A percentile compares a stretch with the other conserved stretches of the same genome.
Conservation (phyloP, 192 early-diverging fungal species). For the Coemansia sp. region DNA sequence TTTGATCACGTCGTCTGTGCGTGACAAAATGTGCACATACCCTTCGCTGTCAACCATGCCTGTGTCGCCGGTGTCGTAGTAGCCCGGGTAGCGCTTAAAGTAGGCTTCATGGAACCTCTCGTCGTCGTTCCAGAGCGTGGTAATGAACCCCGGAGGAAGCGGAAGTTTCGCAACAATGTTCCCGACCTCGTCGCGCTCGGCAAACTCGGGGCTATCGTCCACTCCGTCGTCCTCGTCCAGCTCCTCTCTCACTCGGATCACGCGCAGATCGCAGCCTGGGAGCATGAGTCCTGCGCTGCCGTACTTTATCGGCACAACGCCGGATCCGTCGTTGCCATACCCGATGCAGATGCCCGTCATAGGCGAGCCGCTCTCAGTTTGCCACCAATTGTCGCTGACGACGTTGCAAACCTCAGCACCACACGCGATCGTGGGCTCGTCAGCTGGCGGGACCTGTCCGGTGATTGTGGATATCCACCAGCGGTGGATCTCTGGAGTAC, state of each 20-base stretch:
- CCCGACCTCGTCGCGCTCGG: constrained; percentile 65
- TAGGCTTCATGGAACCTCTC: constrained; percentile 70
- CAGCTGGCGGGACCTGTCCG: constrained; percentile 16
- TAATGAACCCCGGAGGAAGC: constrained; percentile 74
- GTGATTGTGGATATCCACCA: constrained; percentile 56
- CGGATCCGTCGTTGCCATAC: constrained; percentile 33
- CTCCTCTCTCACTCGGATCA: constrained; percentile 59
- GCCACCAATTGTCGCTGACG: constrained; percentile 88
- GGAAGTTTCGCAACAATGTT: constrained; percentile 78
- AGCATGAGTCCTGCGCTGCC: constrained; percentile 79
- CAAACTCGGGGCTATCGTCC: constrained; percentile 37
- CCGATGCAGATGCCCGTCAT: constrained; percentile 73
- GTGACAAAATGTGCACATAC: constrained; percentile 68
- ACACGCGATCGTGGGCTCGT: constrained; percentile 15
- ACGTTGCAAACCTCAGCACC: constrained; percentile 44
- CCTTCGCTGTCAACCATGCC: constrained; percentile 77
- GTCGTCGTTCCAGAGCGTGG: constrained; percentile 78
- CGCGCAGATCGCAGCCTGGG: constrained; percentile 73
- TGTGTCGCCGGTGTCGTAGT: constrained; percentile 80
- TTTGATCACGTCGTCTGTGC: constrained; percentile 81
- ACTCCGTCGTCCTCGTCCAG: constrained; percentile 41
- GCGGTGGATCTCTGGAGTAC: constrained; percentile 73
- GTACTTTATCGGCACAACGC: constrained; percentile 50
- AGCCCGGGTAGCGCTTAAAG: constrained; percentile 74
- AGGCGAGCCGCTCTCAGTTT: constrained; percentile 83